These are phyloP conservation scores for Ceratocystis cubensis DNA, from an alignment of 2,329 filamentous ascomycete genomes.

Conservation along the genomic window DNA sequence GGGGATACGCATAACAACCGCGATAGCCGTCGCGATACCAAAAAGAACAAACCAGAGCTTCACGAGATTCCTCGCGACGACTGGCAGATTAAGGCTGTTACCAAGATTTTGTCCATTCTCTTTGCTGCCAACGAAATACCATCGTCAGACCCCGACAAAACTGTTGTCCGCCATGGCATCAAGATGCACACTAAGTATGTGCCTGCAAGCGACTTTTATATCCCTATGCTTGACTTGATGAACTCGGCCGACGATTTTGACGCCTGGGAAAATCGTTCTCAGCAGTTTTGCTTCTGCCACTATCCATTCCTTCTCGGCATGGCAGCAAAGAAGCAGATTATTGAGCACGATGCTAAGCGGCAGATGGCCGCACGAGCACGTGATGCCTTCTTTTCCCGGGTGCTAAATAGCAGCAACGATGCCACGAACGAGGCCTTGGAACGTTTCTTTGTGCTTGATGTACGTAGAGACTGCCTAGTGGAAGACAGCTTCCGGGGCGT, in stretches of 20 bases:
- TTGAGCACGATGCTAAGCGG: slow-evolving; percentile 74
- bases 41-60: neutral
- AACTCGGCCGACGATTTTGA: slow-evolving; percentile 80
- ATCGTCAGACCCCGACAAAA: slow-evolving; percentile 23
- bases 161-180: slow-evolving; percentile 25
- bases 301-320: slow-evolving; percentile 88
- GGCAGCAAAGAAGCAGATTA: slow-evolving; percentile 79
- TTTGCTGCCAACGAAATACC: slow-evolving; percentile 65
- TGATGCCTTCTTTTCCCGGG: slow-evolving; percentile 83
- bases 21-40: neutral
- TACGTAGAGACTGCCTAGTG: slow-evolving; percentile 73
- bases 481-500: slow-evolving; percentile 79
- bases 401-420: slow-evolving; percentile 57
- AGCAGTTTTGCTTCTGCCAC: slow-evolving; percentile 48
- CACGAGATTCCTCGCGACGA: slow-evolving; percentile 41
- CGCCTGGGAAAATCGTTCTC: slow-evolving; percentile 71
- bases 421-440: slow-evolving; percentile 46
- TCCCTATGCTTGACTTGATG: slow-evolving; percentile 63
- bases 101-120: slow-evolving; percentile 65
- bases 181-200: slow-evolving; percentile 51
- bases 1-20: neutral
- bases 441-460: slow-evolving; percentile 50
- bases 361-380: slow-evolving; percentile 84
- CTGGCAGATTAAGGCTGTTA: slow-evolving; percentile 77
- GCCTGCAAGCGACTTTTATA: slow-evolving; percentile 77